Conservation (phyloP, 352 stramenopile species). For the Lagenidium giganteum region DNA sequence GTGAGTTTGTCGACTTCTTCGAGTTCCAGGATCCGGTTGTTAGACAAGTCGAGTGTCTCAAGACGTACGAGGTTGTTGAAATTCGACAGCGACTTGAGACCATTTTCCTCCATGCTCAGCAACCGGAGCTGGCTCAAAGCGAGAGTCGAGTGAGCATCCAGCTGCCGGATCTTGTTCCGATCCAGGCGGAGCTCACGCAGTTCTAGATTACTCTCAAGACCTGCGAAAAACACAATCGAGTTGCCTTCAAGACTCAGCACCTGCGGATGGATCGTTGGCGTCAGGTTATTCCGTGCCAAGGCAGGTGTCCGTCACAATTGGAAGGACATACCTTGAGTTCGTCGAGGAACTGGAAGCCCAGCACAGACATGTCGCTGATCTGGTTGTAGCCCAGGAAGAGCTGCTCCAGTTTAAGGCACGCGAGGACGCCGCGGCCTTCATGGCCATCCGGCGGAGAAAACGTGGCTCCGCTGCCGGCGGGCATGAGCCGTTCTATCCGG, state of each 20-base stretch:
- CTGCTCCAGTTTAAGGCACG: conserved; percentile 59
- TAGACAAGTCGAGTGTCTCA: conserved; percentile 77
- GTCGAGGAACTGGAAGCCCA: conserved; percentile 66
- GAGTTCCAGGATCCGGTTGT: conserved; percentile 74
- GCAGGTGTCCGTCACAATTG: too few relatives aligned
- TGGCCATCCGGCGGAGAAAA: conserved; percentile 24
- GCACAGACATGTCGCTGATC: conserved; percentile 63
- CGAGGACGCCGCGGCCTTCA: conserved; percentile 49
- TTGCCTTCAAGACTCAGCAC: conserved; percentile 79
- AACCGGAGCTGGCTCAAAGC: conserved; percentile 44
- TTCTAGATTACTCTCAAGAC: conserved; percentile 51
- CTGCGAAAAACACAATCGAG: conserved; percentile 60
- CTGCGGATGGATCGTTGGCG: conserved; percentile 13
- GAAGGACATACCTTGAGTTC: conserved; percentile 50
- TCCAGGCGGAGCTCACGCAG: conserved; percentile 69
- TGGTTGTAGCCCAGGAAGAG: conserved; percentile 76
- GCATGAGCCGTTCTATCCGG: conserved; percentile 52
- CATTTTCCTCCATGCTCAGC: conserved; percentile 79
- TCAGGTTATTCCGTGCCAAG: background rate
- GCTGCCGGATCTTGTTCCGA: conserved; percentile 80
- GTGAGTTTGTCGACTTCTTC: conserved; percentile 74
- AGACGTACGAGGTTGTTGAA: conserved; percentile 63
- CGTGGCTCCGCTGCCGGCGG: conserved; percentile 11
- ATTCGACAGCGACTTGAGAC: conserved; percentile 58
- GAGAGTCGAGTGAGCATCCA: conserved; percentile 51